Evolutionary conservation across 208 protist genomes (phyloP).

Genomic region (Tritrichomonas musculus): DNA sequence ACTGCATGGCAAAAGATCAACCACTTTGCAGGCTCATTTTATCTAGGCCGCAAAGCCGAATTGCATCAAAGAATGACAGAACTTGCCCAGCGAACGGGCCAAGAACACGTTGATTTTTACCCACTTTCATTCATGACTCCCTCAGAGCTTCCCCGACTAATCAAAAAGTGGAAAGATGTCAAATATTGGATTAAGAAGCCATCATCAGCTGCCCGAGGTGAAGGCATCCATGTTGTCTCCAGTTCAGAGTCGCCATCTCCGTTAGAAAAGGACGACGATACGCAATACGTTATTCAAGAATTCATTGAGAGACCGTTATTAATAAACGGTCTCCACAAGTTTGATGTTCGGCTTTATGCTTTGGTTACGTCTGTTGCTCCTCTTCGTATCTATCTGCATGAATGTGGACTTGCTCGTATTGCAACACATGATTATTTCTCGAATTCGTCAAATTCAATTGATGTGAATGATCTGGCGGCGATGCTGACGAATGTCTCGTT

Average conservation of each 20-base stretch:
- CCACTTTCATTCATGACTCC: background rate
- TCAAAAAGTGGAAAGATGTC: background rate
- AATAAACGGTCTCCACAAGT: slow-evolving; percentile 42
- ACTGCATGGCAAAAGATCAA: background rate
- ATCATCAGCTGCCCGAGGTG: background rate
- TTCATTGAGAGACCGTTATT: slow-evolving; percentile 26
- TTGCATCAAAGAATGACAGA: background rate
- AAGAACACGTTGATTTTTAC: background rate
- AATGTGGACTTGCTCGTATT: slow-evolving; percentile 31
- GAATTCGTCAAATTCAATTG: background rate
- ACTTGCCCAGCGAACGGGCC: background rate
- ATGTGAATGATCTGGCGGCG: background rate
- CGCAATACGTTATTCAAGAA: background rate
- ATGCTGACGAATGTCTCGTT: background rate
- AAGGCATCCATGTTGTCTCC: background rate
- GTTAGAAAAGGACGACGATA: too few species aligned
- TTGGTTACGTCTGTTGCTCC: slow-evolving; percentile 32
- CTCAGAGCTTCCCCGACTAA: background rate
- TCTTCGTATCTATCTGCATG: slow-evolving; percentile 1
- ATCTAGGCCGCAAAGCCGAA: background rate
- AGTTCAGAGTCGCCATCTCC: background rate
- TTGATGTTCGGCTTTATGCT: slow-evolving; percentile 45
- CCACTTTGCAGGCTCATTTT: background rate
- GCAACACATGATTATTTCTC: slow-evolving; percentile 6
- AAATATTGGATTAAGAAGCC: background rate